Conservation (phyloP, 2,329 filamentous ascomycete species). For the Aspergillus clavatus region DNA sequence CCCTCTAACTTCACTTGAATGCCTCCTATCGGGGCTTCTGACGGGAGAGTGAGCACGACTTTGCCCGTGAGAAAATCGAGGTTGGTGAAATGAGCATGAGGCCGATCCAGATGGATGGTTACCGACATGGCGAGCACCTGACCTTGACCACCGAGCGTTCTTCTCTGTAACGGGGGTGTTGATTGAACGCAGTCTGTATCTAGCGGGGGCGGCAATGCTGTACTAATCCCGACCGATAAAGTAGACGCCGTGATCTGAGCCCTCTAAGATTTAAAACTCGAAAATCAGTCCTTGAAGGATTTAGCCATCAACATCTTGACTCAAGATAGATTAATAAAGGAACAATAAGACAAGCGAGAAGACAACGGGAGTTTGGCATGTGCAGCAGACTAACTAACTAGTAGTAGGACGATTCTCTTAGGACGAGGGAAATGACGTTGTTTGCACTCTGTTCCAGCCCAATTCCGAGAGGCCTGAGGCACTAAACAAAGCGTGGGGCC, state of each 20-base stretch:
- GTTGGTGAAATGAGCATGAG: constrained; percentile 45
- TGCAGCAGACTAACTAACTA: constrained; percentile 2
- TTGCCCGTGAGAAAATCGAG: constrained; percentile 45
- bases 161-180: background rate
- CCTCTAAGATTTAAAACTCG: background rate
- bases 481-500: constrained; percentile 13
- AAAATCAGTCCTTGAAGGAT: background rate
- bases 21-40: constrained; percentile 41
- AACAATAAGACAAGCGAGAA: constrained; percentile 1
- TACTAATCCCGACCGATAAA: background rate
- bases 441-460: too few relatives aligned
- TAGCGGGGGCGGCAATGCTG: background rate
- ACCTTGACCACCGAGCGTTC: background rate
- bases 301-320: background rate
- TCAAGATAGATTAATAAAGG: background rate
- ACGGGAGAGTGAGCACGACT: constrained; percentile 39
- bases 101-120: constrained; percentile 41
- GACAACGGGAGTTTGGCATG: constrained; percentile 6
- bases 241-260: too few relatives aligned
- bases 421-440: constrained; percentile 11
- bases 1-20: constrained; percentile 48
- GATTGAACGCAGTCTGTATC: background rate
- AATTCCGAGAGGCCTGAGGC: too few relatives aligned
- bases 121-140: constrained; percentile 40
- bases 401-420: constrained; percentile 2